phyloP scores from a whole-genome alignment of 2,329 filamentous ascomycete genomes.

The Alternaria longipes region DNA sequence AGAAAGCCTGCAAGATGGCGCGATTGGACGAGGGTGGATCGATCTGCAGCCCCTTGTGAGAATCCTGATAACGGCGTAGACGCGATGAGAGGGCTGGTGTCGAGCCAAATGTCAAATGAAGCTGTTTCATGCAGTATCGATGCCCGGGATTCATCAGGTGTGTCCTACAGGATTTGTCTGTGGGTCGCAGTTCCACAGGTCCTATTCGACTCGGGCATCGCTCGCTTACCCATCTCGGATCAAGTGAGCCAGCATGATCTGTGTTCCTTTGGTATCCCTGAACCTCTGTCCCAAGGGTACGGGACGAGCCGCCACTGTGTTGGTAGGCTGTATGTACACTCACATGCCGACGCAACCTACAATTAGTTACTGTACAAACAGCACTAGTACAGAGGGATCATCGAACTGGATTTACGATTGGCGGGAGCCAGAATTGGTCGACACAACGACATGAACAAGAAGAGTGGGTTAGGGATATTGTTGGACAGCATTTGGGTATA shows the following conservation, averaged over 20 bases:
- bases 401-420: not conserved
- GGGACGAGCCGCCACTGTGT: constrained; percentile 34
- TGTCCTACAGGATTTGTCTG: constrained; percentile 2
- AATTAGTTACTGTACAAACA: not conserved
- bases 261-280: constrained; percentile 21
- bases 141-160: constrained; percentile 12
- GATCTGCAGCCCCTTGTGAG: constrained; percentile 34
- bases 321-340: constrained; percentile 4
- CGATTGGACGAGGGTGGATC: constrained; percentile 27
- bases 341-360: constrained; percentile 4
- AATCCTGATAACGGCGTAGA: constrained; percentile 19
- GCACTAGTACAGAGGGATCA: not conserved
- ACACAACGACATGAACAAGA: not conserved
- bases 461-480: not conserved
- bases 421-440: not conserved
- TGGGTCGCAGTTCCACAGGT: constrained; percentile 14
- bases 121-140: constrained; percentile 17
- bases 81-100: constrained; percentile 23
- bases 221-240: constrained; percentile 19
- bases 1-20: constrained; percentile 19
- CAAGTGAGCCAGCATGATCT: constrained; percentile 26
- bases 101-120: constrained; percentile 23
- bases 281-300: constrained; percentile 19
- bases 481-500: not conserved
- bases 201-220: constrained; percentile 30